Evolutionary conservation across 2,329 filamentous ascomycete species (phyloP), one percentile per base, ranked within the genome.

Genomic region (Dothistroma pini): DNA sequence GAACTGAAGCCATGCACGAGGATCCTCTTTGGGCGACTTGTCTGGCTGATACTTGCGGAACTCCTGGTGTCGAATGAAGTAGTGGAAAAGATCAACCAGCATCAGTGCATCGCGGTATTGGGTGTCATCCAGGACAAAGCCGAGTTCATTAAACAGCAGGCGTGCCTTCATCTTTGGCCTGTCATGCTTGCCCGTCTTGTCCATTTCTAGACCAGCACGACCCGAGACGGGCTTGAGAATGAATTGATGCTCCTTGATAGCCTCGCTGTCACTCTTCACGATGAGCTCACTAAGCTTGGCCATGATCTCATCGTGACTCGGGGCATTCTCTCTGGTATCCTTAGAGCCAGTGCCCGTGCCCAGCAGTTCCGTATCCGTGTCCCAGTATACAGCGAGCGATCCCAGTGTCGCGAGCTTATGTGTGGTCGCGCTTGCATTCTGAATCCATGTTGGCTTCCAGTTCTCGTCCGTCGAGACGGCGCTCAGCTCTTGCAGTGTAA

Each of bases 61-160:
- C 74, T 99, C 93, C 75, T 97, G 95, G 68, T 99, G 95, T 34
- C 93, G 88, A 69, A 97, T 90, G 75, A 97, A 99, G 77, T 96
- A 97, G 75, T 99, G 95, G 80, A 99, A 99, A 2, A 97, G 81
- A 73, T 99, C 95, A 1, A 97, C 90, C 80, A 99, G 90, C 95
- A 99, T 99, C 61, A 99, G 79, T 5, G 89, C 91, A 77, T 99
- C 95, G 32, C 96, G 89, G 73, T 99, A 99, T 74, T 99, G 95
- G 67, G 97, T 86, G 67, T 99, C 93, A 68, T 99, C 96, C 34
- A 99, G 83, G n/a, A 97, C 90, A 65, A 99, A 88, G 55, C 96
- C 95, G 61, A 99, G 93, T 72, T 99, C 96, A 72, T 99, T 93
- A 69, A 99, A 99, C 1, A 97, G 79, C 19, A 99, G 78, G 44